phyloP scores from a whole-genome alignment of 768 basidiomycete species.

The Naganishia vaughanmartiniae region DNA sequence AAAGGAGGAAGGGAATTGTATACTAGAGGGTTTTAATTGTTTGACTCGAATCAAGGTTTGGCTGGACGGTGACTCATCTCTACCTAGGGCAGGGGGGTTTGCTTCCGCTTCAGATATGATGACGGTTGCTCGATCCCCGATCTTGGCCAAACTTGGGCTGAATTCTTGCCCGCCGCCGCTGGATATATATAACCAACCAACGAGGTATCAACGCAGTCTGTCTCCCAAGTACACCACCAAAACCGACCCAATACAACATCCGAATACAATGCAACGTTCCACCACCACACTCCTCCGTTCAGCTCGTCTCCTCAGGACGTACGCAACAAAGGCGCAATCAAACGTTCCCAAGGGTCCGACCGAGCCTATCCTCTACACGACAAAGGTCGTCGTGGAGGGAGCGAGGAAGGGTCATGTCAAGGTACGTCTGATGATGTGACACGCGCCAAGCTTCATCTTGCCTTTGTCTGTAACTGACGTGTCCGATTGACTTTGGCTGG shows the following conservation, averaged over 20 bases:
- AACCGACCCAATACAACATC: background rate
- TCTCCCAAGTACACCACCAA: too few relatives aligned
- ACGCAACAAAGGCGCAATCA: constrained; percentile 10
- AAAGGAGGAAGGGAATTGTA: background rate
- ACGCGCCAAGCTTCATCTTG: too few relatives aligned
- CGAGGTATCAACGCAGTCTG: too few relatives aligned
- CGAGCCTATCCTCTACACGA: constrained; percentile 8
- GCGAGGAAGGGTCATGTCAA: constrained; percentile 16
- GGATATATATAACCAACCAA: too few relatives aligned
- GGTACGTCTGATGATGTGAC: background rate
- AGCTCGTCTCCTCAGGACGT: background rate
- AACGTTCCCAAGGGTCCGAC: constrained; percentile 5
- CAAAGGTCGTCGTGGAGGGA: constrained; percentile 18
- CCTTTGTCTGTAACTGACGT: too few relatives aligned
- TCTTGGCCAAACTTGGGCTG: too few relatives aligned
- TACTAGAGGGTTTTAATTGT: too few relatives aligned
- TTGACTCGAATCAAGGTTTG: too few relatives aligned
- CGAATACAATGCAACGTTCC: constrained; percentile 11
- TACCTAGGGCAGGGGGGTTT: too few relatives aligned
- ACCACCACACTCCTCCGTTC: constrained; percentile 1
- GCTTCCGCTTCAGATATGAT: background rate
- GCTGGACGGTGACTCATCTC: background rate
- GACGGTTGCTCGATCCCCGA: too few relatives aligned
- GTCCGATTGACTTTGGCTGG: too few relatives aligned
- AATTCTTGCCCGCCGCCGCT: too few relatives aligned